Evolutionary conservation across 495 filamentous ascomycete species (phyloP), one percentile per base, ranked within the genome.

Genomic region (Beverwykella pulmonaria): DNA sequence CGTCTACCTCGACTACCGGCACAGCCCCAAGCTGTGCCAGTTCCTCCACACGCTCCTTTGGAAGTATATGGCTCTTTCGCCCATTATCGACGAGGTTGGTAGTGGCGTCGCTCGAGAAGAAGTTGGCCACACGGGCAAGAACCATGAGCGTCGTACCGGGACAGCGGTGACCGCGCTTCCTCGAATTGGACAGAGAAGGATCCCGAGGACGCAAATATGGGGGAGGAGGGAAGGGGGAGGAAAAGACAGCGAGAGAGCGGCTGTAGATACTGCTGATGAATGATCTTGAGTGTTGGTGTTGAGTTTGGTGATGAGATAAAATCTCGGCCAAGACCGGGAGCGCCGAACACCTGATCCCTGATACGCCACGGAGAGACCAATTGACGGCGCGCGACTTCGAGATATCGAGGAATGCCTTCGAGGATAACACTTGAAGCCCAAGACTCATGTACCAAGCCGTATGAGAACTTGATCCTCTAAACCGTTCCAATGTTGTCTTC

Each of bases 161-260:
- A 61, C 17, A 29, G 36, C 53, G 48, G 54, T 19, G 53, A 30
- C 27, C 39, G 60, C 60, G 36, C 52, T 23, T 17, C 29, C 49
- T 34, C 25, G 26, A 47, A n/a, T 5, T 20, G 26, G 44, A 23
- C 12, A 59, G 30, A 52, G 27, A 70, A 56, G 17, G 14, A 57
- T 26, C 20, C 27, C 14, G 4, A 75, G 82, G 48, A 81, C 90
- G 26, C 30, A 49, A 48, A 59, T 17, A 29, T 22, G 48, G 5
- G 47, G 30, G 56, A 14, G 25, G 19, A 61, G 19, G 14, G 44
- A 10, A 41, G 50, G 30, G 22, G 49, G 30, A 27, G 23, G 26
- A 14, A 49, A 22, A 32, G 17, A 32, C 6, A 25, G 27, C 52
- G 52, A n/a, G 27, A 29, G 36, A 39, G 61, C 41, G 60, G 32